Evolutionary conservation across 1,284 basidiomycete species (phyloP), one percentile per base, ranked within the genome.

Genomic region (Sporisorium iseilematis-ciliati): DNA sequence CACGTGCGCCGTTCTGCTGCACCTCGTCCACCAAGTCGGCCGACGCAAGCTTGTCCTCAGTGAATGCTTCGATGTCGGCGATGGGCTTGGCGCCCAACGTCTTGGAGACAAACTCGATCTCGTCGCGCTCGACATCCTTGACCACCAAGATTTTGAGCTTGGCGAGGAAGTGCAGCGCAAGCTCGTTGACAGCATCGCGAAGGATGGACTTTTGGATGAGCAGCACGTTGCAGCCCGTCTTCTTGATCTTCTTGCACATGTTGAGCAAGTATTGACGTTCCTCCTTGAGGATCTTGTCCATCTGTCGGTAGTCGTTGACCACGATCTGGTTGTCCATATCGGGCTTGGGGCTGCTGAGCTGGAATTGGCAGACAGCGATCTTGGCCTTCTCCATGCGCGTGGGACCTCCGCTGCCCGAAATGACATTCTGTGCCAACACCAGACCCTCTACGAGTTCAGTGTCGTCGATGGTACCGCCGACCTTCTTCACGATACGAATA

Each of bases 261-360:
- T 97, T 98, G 82, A 99, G 91, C 72, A 99, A 90, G 86, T 99
- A 99, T 87, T 97, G 94, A 51, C 96, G 92, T 78, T 96, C 96
- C 87, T 99, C 97, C 87, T 99, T 99, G 86, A 99, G 92, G 74
- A 99, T 96, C 87, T 97, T 98, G 89, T 99, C 97, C 96, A 99
- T 99, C 87, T 99, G 97, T 41, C 97, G 91, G 88, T 99, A 99
- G 87, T 99, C 96, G 82, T 97, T 99, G 80, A 99, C 97, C 48
- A 99, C 92, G 51, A 99, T 95, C 40, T 97, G 97, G 88, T 99
- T 99, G 88, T 99, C 97, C 97, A 99, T 99, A 85, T 99, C 97
- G 8, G 97, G 97, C 87, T 99, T 99, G 21, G 97, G 97, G 54
- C 94, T 93, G 80, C 92, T 93, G 58, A 99, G 89, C 87, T 99